These are phyloP conservation scores for Boletus pseudo-olivaceus DNA, from an alignment of 768 basidiomycete genomes.

Conservation along the genomic window DNA sequence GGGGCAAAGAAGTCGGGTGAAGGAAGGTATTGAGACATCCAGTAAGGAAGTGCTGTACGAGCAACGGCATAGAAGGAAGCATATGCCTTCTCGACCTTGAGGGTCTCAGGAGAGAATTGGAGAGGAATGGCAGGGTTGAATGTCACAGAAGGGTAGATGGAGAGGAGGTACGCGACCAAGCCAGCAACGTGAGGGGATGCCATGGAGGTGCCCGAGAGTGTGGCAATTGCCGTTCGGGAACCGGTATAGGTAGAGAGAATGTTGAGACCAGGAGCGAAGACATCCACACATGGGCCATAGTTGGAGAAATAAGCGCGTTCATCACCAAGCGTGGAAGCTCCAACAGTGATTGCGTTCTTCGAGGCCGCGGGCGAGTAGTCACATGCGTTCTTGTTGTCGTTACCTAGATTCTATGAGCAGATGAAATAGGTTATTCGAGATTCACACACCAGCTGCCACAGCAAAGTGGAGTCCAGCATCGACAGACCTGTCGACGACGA, in stretches of 20 bases:
- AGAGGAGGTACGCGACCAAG: conserved; percentile 87
- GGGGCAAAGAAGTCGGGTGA: conserved; percentile 43
- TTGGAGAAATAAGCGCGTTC: conserved; percentile 93
- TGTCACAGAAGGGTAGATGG: conserved; percentile 68
- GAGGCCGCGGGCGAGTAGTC: conserved; percentile 89
- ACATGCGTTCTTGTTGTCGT: conserved; percentile 88
- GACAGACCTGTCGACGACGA: conserved; percentile 82
- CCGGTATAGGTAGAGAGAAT: conserved; percentile 87
- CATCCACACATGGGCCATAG: conserved; percentile 83
- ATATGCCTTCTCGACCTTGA: conserved; percentile 34
- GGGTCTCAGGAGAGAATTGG: conserved; percentile 36
- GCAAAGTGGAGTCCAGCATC: conserved; percentile 88
- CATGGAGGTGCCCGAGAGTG: conserved; percentile 91
- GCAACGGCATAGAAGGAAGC: conserved; percentile 51
- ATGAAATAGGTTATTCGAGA: neutral
- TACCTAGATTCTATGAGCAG: conserved; percentile 41
- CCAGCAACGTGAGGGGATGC: conserved; percentile 92
- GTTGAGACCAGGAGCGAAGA: conserved; percentile 90
- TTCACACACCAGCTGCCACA: conserved; percentile 83
- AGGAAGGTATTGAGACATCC: conserved; percentile 57
- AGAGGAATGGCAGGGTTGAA: conserved; percentile 53
- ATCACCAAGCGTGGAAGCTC: conserved; percentile 79
- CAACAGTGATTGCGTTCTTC: conserved; percentile 90
- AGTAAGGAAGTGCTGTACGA: conserved; percentile 54
- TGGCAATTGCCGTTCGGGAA: conserved; percentile 55